These are phyloP conservation scores for Paramecium primaurelia DNA, from an alignment of 73 alveolate genomes.

Conservation along the genomic window DNA sequence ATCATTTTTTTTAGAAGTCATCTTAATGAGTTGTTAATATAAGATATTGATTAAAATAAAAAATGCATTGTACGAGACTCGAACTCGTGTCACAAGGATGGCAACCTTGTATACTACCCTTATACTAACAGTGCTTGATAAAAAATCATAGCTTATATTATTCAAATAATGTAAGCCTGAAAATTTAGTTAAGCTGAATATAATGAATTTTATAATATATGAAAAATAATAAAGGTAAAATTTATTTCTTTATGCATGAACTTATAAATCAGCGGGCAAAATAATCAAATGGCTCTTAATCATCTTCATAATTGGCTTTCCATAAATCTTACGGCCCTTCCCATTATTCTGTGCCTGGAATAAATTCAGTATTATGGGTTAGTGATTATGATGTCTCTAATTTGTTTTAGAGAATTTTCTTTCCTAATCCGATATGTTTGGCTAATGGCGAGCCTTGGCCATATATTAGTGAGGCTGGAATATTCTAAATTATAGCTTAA, in stretches of 20 bases:
- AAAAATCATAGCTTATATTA: background rate
- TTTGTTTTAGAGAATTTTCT: background rate
- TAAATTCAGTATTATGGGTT: background rate
- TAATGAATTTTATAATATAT: background rate
- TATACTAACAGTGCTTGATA: slow-evolving; percentile 59
- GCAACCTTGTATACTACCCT: slow-evolving; percentile 65
- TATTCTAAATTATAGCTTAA: background rate
- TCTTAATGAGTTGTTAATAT: too few relatives aligned
- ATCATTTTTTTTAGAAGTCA: background rate
- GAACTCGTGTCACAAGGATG: slow-evolving; percentile 67
- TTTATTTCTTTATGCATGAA: background rate
- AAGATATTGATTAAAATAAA: background rate
- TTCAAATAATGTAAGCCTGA: background rate
- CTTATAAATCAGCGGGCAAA: background rate
- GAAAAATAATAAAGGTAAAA: background rate
- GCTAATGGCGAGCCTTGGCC: background rate
- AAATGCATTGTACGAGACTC: slow-evolving; percentile 64
- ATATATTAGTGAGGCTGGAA: background rate
- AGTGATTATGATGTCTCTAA: background rate
- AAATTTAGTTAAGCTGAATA: background rate
- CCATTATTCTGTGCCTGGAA: slow-evolving; percentile 32
- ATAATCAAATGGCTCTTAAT: background rate
- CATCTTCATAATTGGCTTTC: background rate
- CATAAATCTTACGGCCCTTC: slow-evolving; percentile 37
- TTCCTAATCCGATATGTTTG: background rate